phyloP scores from a whole-genome alignment of 305 asterid species.

The Rubia tinctorum region DNA sequence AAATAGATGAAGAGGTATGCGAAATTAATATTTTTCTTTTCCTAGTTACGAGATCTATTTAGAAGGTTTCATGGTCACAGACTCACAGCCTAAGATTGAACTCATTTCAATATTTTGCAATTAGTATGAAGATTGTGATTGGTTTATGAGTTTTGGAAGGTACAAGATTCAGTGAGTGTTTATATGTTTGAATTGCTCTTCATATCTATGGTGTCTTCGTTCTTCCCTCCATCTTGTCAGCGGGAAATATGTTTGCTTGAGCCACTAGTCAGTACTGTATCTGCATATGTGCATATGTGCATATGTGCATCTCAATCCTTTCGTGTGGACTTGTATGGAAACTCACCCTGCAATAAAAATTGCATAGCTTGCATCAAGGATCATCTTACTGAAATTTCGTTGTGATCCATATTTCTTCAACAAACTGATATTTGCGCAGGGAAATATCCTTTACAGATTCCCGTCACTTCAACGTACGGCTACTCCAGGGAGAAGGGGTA shows the following conservation, averaged over 20 bases:
- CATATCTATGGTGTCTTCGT: neutral
- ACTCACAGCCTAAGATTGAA: neutral
- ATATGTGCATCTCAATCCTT: neutral
- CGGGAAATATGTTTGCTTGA: neutral
- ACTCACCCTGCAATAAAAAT: neutral
- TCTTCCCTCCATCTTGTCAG: neutral
- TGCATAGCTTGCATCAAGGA: neutral
- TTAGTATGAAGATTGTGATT: neutral
- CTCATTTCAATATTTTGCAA: neutral
- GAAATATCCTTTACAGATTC: conserved; percentile 90
- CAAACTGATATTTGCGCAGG: conserved; percentile 48
- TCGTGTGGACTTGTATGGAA: neutral
- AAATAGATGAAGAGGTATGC: conserved; percentile 90
- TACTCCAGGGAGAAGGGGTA: conserved; percentile 55
- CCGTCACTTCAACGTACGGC: conserved; percentile 99
- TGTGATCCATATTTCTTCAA: neutral
- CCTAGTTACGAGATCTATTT: neutral
- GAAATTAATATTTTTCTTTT: neutral
- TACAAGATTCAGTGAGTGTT: neutral
- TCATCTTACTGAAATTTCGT: neutral
- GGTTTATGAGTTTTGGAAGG: neutral
- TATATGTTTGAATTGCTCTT: neutral
- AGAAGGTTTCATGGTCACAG: neutral
- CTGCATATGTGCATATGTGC: too few species aligned
- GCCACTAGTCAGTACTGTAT: neutral